Evolutionary conservation across 441 rosid genomes (phyloP).

Genomic region (Syzygium malaccense): DNA sequence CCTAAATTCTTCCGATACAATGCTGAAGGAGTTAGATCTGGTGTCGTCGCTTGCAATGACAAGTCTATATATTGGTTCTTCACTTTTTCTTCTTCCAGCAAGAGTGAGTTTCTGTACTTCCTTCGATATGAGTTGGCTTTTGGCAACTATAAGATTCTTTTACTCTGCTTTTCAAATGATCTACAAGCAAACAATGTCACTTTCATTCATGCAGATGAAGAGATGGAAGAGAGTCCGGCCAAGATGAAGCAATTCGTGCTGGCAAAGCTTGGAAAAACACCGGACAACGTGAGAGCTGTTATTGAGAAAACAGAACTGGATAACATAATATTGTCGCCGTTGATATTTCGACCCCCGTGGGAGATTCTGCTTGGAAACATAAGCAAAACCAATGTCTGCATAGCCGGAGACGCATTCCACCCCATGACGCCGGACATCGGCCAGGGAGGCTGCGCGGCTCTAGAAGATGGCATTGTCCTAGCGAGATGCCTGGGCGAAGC

Average conservation of each 20-base stretch:
- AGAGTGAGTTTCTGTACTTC: neutral
- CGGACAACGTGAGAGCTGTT: neutral
- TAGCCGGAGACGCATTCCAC: neutral
- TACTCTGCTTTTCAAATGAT: neutral
- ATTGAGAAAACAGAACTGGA: neutral
- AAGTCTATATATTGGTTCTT: neutral
- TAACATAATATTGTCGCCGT: neutral
- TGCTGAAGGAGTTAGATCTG: neutral
- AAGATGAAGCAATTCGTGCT: neutral
- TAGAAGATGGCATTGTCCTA: neutral
- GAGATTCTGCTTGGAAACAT: neutral
- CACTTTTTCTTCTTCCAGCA: neutral
- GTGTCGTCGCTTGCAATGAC: neutral
- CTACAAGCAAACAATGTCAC: neutral
- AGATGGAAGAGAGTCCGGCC: neutral
- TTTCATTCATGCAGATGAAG: neutral
- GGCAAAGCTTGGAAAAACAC: neutral
- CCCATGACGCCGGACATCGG: neutral
- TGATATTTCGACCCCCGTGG: neutral
- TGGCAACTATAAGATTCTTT: neutral
- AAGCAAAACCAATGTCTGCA: neutral
- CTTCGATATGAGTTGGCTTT: neutral
- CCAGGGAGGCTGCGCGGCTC: neutral
- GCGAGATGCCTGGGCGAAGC: neutral
- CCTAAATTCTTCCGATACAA: neutral